Evolutionary conservation across 1,284 basidiomycete genomes (phyloP), one percentile per base, ranked within the genome.

Genomic region (Marasmius tenuissimus): DNA sequence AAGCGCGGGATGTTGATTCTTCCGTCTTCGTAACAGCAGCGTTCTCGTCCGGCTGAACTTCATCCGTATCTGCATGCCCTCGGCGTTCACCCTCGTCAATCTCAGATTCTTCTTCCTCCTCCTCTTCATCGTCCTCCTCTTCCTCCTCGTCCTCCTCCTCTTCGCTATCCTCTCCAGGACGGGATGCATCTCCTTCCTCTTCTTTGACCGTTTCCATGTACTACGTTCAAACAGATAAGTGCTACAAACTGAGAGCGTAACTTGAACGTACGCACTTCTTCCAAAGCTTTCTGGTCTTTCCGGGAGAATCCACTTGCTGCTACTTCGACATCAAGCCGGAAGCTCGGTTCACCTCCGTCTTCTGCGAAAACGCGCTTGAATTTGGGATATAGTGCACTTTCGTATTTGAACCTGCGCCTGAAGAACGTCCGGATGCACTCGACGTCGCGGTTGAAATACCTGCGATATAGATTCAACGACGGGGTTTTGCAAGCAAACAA

Each of bases 361-460:
- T 84, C 81, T 34, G 79, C 77, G 64, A 91, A 67, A 0, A 85
- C 83, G 66, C 84, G 86, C 65, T 82, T 84, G 79, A 97, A 97
- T 61, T 85, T 86, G 5, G 97, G 97, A 76, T 92, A 98, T 38
- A 95, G 77, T 0, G 85, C 81, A 63, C 94, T 96, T 76, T 98
- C 94, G 74, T 97, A 99, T 61, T 90, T 86, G 79, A 98, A 99
- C 22, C 96, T 81, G 65, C 94, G 86, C 66, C 83, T 85, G 84
- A 99, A 99, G 79, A 98, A 99, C 10, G 87, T 89, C 49, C 94
- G 86, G 66, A 99, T 95, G 74, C 97, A 98, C 64, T 97, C 91
- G 14, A 99, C 97, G 73, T 99, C 97, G 39, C 97, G 89, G 72
- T 98, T 95, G 77, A 99, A 99, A 79, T 97, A 99, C 91, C 96